Percentiles rank a stretch among this genome's conserved stretches.
Conservation (phyloP, 2,329 filamentous ascomycete species). For the Cytospora schulzeri region DNA sequence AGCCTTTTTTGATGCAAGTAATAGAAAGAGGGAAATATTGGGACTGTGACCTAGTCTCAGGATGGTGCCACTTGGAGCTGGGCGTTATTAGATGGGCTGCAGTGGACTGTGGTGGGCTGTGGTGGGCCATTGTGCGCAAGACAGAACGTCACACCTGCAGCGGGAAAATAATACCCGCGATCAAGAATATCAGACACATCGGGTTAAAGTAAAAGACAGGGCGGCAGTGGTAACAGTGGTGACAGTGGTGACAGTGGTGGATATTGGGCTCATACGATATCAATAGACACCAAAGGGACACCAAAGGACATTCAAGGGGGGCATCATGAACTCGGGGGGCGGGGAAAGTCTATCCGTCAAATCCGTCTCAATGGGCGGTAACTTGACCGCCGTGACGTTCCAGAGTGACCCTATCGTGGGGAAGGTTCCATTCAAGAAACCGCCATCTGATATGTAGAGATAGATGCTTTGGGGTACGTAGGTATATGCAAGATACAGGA, state of each 20-base stretch:
- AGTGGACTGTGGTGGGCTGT: neutral
- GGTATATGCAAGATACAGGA: neutral
- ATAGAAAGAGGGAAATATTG: neutral
- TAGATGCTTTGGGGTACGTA: no score
- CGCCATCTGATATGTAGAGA: no score
- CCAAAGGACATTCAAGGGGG: no score
- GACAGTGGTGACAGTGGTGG: no score
- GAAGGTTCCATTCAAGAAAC: neutral
- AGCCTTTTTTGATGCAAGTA: neutral
- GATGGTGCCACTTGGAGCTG: conserved; percentile 17
- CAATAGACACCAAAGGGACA: no score
- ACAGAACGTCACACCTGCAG: neutral
- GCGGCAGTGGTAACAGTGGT: no score
- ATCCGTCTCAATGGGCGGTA: no score
- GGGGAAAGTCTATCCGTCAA: neutral
- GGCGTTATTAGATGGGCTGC: neutral
- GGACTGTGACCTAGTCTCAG: conserved; percentile 10
- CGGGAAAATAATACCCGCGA: neutral
- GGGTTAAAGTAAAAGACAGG: no score
- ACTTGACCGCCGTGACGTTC: no score
- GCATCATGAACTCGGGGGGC: no score
- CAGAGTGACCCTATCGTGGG: neutral
- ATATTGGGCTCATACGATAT: no score
- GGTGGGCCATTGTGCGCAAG: neutral
- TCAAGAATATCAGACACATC: neutral